These are phyloP conservation scores for Adansonia grandidieri DNA, from an alignment of 441 rosid genomes.

Conservation along the genomic window DNA sequence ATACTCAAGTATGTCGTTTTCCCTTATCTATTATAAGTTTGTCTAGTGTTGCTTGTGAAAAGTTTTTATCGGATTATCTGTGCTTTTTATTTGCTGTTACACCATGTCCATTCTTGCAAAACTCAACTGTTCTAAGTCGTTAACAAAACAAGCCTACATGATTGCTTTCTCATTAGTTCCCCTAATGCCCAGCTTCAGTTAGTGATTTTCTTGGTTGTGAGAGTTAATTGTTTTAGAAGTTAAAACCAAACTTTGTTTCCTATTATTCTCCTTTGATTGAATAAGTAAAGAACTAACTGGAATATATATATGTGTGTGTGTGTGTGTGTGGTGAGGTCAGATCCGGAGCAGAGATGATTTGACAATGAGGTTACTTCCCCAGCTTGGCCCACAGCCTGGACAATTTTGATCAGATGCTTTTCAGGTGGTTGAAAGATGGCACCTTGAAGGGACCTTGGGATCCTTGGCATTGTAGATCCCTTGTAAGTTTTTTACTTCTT, in stretches of 20 bases:
- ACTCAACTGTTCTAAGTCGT: background rate
- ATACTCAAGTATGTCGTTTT: conserved; percentile 55
- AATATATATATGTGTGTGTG: background rate
- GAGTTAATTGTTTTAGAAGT: background rate
- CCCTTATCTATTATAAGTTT: conserved; percentile 18
- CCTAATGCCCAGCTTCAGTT: background rate
- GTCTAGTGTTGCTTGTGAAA: background rate
- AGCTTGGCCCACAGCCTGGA: conserved; percentile 39
- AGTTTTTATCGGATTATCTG: background rate
- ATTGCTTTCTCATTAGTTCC: background rate
- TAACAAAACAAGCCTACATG: background rate
- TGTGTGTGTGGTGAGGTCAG: conserved; percentile 41
- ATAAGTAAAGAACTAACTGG: conserved; percentile 22
- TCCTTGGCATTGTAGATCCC: conserved; percentile 30
- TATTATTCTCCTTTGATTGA: background rate
- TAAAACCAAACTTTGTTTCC: background rate
- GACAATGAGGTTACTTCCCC: conserved; percentile 29
- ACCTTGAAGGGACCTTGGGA: conserved; percentile 28
- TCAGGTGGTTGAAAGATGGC: conserved; percentile 26
- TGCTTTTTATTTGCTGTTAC: background rate
- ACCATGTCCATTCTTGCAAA: background rate
- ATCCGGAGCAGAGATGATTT: conserved; percentile 38
- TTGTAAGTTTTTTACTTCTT: conserved; percentile 31
- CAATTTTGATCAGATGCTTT: conserved; percentile 44
- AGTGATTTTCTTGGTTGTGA: background rate